A percentile compares a stretch with the other conserved stretches of the same genome.
Conservation (phyloP, 1,139 yeast genomes). For the Zygosaccharomyces sapae region DNA sequence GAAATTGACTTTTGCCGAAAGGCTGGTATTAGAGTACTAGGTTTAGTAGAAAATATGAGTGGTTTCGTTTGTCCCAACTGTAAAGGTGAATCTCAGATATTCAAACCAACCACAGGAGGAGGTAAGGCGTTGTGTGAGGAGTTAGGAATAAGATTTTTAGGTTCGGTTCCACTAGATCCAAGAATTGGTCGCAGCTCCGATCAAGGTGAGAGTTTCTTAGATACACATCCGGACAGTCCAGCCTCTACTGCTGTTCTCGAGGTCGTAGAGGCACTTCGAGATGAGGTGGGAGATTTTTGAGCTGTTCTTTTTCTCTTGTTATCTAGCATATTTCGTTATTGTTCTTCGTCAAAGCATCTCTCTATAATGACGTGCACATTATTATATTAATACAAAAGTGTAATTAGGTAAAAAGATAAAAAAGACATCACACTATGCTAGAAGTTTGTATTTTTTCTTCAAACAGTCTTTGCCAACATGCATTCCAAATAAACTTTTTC, state of each 20-base stretch:
- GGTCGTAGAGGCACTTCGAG: constrained; percentile 59
- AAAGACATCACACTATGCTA: constrained; percentile 1
- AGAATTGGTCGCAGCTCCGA: constrained; percentile 89
- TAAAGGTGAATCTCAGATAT: constrained; percentile 83
- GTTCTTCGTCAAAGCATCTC: background rate
- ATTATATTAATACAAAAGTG: constrained; percentile 5
- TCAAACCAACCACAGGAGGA: constrained; percentile 96
- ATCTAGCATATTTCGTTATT: background rate
- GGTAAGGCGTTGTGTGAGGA: constrained; percentile 82
- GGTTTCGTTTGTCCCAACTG: constrained; percentile 98
- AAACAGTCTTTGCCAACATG: constrained; percentile 5
- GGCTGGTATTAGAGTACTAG: constrained; percentile 80
- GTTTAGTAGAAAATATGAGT: constrained; percentile 94
- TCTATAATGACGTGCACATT: constrained; percentile 4
- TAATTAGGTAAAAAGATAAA: background rate
- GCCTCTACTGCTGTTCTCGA: constrained; percentile 83
- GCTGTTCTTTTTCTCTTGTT: background rate
- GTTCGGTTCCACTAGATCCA: constrained; percentile 96
- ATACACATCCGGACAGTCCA: constrained; percentile 84
- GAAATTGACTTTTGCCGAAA: constrained; percentile 93
- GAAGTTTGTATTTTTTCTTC: background rate
- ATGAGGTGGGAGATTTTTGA: constrained; percentile 33
- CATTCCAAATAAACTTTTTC: constrained; percentile 21
- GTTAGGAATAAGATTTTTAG: constrained; percentile 69
- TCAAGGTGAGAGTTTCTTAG: constrained; percentile 80